Base-by-base conservation (phyloP, 2,329 filamentous ascomycete species). In the Plenodomus biglobosus region DNA sequence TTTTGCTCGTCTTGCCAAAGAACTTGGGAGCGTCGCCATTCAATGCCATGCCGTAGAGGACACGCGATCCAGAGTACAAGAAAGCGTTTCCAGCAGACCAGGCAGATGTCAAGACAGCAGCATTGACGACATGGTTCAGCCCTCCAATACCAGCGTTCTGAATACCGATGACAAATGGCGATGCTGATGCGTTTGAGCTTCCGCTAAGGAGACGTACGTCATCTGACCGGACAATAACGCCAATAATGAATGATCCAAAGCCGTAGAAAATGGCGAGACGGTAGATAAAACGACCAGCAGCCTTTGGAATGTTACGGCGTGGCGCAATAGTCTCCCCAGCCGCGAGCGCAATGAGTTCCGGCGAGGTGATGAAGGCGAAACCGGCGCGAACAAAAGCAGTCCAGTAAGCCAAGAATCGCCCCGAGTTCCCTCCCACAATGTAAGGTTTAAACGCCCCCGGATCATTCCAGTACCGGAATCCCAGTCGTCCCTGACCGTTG, bases 121-220 rank as follows among this genome's bases (percentile, higher is more conserved):
- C 87, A 65, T 92, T 92, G 69, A 92, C 85, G 38, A 91, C 80
- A 2, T 83, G 84, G 0, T 87, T 85, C 5, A 91, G 78, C 6
- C 80, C 85, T 6, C 74, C 76, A 48, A 91, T 85, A 0, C 86
- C 85, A 1, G 87, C 87, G 22, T 82, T 78, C 1, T 79, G 76
- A 16, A 86, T 85, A 16, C 87, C 88, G 53, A 90, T 88, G 46
- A 92, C 87, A 41, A 71, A 71, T 3, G 68, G 67, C 6, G 67
- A 70, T 8, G 66, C 64, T 2, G 65, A 62, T 17, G 68, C 68
- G 44, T 69, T 68, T n/a, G 64, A 67, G 35, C 42, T 52, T 1
- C 58, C 56, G 38, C 58, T 65, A 1, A 69, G 58, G 2, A 85
- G 75, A 17, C 75, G 67, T 0, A 64, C 51, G 46, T 85, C 80